These are phyloP conservation scores for Mycena vulgaris DNA, from an alignment of 768 basidiomycete species.

Conservation along the genomic window DNA sequence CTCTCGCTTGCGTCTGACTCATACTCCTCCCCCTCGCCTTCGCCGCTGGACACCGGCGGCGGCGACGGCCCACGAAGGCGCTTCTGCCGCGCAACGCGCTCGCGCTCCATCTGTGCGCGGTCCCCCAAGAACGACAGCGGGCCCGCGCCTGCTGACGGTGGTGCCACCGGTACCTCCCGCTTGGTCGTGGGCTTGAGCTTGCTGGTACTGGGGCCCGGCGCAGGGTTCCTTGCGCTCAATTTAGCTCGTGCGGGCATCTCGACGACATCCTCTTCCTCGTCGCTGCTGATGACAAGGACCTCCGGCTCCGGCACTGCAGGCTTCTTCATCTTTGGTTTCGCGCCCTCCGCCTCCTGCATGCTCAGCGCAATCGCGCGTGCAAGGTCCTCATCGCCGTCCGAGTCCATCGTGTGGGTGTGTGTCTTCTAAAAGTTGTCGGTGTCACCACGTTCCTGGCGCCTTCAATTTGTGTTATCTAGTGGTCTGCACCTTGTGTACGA, in stretches of 20 bases:
- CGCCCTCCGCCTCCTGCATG: slow-evolving; percentile 13
- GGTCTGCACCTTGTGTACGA: too few relatives aligned
- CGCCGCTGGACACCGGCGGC: slow-evolving; percentile 30
- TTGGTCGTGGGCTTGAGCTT: too few relatives aligned
- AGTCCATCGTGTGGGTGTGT: slow-evolving; percentile 6
- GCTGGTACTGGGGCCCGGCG: too few relatives aligned
- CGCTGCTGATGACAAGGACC: slow-evolving; percentile 35
- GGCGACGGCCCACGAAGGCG: slow-evolving; percentile 53
- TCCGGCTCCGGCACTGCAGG: not conserved
- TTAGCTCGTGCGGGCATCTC: slow-evolving; percentile 24
- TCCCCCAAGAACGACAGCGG: slow-evolving; percentile 58
- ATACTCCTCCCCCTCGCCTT: slow-evolving; percentile 27
- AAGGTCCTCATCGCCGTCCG: slow-evolving; percentile 27
- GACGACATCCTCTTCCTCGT: slow-evolving; percentile 32
- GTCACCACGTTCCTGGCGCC: too few relatives aligned
- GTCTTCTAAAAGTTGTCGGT: not conserved
- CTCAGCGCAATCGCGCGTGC: slow-evolving; percentile 33
- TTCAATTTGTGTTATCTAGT: too few relatives aligned
- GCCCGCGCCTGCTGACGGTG: slow-evolving; percentile 13
- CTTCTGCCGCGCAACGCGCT: slow-evolving; percentile 69
- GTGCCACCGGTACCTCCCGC: too few relatives aligned
- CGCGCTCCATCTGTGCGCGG: slow-evolving; percentile 69
- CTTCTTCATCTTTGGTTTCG: not conserved
- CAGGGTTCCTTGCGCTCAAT: too few relatives aligned
- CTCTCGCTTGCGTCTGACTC: not conserved